Base-by-base conservation (phyloP, 2,329 filamentous ascomycete species). In the Coleophoma cylindrospora region DNA sequence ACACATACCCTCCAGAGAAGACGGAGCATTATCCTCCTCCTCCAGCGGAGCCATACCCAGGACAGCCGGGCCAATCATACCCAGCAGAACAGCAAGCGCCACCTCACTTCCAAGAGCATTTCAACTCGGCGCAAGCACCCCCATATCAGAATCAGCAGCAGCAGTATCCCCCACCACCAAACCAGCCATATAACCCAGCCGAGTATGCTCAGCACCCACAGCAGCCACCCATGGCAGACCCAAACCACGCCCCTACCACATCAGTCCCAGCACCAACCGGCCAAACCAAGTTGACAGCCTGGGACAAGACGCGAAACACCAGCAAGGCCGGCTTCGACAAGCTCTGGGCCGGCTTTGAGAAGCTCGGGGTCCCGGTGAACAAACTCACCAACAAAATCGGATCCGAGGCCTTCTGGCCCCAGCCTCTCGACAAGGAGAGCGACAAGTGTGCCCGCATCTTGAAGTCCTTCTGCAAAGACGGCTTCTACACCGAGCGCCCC, bases 391-490 rank as follows among this genome's bases (percentile, higher is more conserved):
- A 95, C 70, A 89, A 86, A 68, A 74, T 95, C 40, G 90, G 90
- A 48, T 79, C 79, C 32, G 89, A 94, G 65, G 84, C 87, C 27
- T 92, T 92, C 64, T 92, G 88, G 87, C 89, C 89, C 2, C 86
- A 87, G 27, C 85, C 83, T 1, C 74, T 96, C 44, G 91, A 95
- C 65, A 84, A 86, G 57, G 91, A 96, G 73, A 88, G 87, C 68
- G 89, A 96, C 69, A 96, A 95, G 72, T 88, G 90, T 47, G 90
- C 91, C 50, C 80, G 90, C 48, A 95, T 95, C 54, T 70, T 96
- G 49, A 87, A 91, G 66, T 91, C 88, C 33, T 96, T 96, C 70
- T 95, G 89, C 74, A 89, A 83, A 66, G 83, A 87, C 76, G 84
- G 84, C 17, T 87, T 87, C 67, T 86, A 86, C 57, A 73, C 77